Conservation (phyloP, 768 basidiomycete species). For the Serendipita sp. region DNA sequence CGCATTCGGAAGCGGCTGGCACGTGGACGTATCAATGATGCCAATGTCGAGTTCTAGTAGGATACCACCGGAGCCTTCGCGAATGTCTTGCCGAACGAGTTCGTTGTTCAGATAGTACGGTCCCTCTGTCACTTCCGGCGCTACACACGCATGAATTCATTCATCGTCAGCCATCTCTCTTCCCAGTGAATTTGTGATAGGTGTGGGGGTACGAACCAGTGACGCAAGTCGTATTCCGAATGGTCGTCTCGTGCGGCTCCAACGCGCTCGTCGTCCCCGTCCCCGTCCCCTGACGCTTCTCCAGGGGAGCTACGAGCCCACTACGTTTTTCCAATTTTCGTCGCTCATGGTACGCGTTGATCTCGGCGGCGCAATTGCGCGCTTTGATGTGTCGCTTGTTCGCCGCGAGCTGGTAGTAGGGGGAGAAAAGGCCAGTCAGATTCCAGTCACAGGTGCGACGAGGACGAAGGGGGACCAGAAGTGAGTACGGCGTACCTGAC, state of each 20-base stretch:
- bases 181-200: too few species aligned
- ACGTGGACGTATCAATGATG: constrained; percentile 24
- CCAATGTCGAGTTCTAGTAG: constrained; percentile 24
- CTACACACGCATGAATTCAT: too few species aligned
- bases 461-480: too few species aligned
- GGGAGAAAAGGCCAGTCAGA: too few species aligned
- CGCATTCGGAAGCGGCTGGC: constrained; percentile 22
- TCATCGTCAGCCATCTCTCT: background rate
- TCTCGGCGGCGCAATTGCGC: background rate
- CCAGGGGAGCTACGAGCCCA: too few species aligned
- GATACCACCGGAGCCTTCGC: constrained; percentile 21
- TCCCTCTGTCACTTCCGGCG: constrained; percentile 16
- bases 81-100: constrained; percentile 19
- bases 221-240: constrained; percentile 2
- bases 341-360: background rate
- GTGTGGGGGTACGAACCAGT: background rate
- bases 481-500: background rate
- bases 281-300: background rate
- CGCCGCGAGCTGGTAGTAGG: background rate
- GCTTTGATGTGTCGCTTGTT: background rate
- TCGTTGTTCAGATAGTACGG: constrained; percentile 21
- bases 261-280: background rate
- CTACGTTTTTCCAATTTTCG: background rate
- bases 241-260: background rate
- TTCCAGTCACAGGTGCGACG: too few species aligned